A percentile compares a stretch with the other conserved stretches of the same genome.
Conservation (phyloP, 192 early-diverging fungal species). For the Kickxella alabastrina region DNA sequence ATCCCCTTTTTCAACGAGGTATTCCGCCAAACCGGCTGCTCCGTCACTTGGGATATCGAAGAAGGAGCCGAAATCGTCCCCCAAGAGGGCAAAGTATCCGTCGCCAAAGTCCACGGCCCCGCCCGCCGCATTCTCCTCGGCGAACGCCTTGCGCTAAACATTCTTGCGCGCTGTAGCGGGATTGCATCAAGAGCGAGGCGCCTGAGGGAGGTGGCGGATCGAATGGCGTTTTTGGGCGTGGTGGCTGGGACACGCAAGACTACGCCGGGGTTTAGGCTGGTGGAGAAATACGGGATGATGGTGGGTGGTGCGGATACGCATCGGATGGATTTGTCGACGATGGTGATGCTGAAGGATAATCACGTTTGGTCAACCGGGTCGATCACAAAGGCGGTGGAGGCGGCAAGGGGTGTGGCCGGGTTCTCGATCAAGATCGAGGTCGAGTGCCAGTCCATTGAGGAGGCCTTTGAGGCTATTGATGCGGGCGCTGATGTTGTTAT, state of each 20-base stretch:
- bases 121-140: conserved; percentile 84
- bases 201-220: conserved; percentile 59
- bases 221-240: conserved; percentile 71
- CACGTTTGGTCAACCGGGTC: conserved; percentile 94
- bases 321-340: conserved; percentile 92
- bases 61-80: conserved; percentile 83
- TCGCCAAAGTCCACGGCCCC: conserved; percentile 79
- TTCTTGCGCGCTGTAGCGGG: conserved; percentile 89
- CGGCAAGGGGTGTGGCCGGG: conserved; percentile 77
- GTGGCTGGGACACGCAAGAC: conserved; percentile 97
- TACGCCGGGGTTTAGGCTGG: conserved; percentile 94
- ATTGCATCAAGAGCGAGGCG: conserved; percentile 68
- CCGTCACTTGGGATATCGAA: conserved; percentile 76
- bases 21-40: conserved; percentile 85
- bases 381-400: conserved; percentile 82
- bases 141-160: conserved; percentile 92
- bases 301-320: conserved; percentile 97
- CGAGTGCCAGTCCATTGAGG: conserved; percentile 87
- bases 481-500: conserved; percentile 97
- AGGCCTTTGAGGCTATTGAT: conserved; percentile 92
- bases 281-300: conserved; percentile 97
- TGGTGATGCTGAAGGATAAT: conserved; percentile 99
- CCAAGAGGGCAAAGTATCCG: conserved; percentile 49
- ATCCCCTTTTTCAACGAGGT: conserved; percentile 95
- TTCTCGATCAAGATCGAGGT: conserved; percentile 97